These are phyloP conservation scores for Phytophthora sp. DNA, from an alignment of 352 stramenopile species.

Conservation along the genomic window DNA sequence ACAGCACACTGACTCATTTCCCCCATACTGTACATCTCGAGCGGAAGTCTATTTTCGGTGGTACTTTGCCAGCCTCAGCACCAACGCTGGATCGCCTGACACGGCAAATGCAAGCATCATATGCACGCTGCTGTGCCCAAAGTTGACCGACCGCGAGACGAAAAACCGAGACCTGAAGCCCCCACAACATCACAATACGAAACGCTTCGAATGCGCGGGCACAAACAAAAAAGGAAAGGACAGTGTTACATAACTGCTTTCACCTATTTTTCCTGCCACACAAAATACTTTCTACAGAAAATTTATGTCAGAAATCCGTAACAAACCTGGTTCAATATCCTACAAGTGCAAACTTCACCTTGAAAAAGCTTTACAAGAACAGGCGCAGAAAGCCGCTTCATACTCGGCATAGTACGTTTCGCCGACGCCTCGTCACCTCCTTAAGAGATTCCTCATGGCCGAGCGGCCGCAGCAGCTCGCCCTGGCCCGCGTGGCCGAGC, in stretches of 20 bases:
- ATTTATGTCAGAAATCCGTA: too few relatives aligned
- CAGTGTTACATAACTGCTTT: not conserved
- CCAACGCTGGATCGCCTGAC: too few relatives aligned
- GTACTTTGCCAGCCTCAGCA: too few relatives aligned
- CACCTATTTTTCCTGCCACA: not conserved
- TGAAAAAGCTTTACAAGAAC: slow-evolving; percentile 31
- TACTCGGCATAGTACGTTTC: slow-evolving; percentile 29
- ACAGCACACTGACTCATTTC: too few relatives aligned
- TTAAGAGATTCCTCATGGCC: slow-evolving; percentile 22
- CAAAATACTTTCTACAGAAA: slow-evolving; percentile 2
- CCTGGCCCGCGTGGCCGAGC: slow-evolving; percentile 32
- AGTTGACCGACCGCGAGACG: too few relatives aligned
- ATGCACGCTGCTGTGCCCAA: too few relatives aligned
- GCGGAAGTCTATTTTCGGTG: too few relatives aligned
- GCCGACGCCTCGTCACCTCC: slow-evolving; percentile 16
- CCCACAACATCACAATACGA: too few relatives aligned
- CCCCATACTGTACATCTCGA: too few relatives aligned
- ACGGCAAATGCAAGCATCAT: too few relatives aligned
- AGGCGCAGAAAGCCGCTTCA: slow-evolving; percentile 29
- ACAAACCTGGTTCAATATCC: too few relatives aligned
- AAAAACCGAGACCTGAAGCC: too few relatives aligned
- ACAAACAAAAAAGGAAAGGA: not conserved
- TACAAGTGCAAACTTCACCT: slow-evolving; percentile 16
- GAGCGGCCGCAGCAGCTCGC: slow-evolving; percentile 32
- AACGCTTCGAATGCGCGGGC: slow-evolving; percentile 2